Evolutionary conservation across 306 rosid species (phyloP).

Genomic region (Myrica gale): DNA sequence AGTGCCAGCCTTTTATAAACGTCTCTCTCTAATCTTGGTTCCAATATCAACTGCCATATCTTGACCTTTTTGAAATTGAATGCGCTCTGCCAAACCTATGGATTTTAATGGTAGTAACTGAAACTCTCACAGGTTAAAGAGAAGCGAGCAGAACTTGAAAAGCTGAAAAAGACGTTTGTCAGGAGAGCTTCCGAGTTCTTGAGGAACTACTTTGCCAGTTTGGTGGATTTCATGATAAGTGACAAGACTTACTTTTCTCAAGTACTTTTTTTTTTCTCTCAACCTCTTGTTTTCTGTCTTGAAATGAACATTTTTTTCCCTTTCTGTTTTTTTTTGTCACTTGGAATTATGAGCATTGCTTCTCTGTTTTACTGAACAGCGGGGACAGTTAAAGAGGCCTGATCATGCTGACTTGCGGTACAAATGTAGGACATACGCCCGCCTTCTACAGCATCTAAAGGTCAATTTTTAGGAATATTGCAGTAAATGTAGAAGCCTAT

Average conservation of each 20-base stretch:
- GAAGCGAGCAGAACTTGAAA: constrained; percentile 85
- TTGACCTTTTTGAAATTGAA: not conserved
- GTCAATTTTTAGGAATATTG: constrained; percentile 36
- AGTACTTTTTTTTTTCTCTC: constrained; percentile 42
- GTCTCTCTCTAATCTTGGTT: not conserved
- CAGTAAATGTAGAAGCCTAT: constrained; percentile 15
- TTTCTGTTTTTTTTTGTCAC: not conserved
- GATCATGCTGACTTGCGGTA: constrained; percentile 93
- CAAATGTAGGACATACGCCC: constrained; percentile 92
- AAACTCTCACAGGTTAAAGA: constrained; percentile 74
- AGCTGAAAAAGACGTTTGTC: constrained; percentile 72
- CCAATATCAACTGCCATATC: not conserved
- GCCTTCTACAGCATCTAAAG: constrained; percentile 88
- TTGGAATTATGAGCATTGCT: constrained; percentile 26
- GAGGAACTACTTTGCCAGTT: constrained; percentile 70
- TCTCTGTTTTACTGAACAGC: constrained; percentile 47
- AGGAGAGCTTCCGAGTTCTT: constrained; percentile 78
- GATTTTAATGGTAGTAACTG: constrained; percentile 19
- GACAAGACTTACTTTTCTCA: constrained; percentile 92
- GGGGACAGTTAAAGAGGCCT: constrained; percentile 96
- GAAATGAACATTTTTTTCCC: constrained; percentile 12
- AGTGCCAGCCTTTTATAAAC: not conserved
- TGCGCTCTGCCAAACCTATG: not conserved
- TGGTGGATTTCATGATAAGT: constrained; percentile 84
- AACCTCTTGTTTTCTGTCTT: constrained; percentile 4